phyloP scores from a whole-genome alignment of 2,329 filamentous ascomycete genomes.

The Fusarium beomiforme region DNA sequence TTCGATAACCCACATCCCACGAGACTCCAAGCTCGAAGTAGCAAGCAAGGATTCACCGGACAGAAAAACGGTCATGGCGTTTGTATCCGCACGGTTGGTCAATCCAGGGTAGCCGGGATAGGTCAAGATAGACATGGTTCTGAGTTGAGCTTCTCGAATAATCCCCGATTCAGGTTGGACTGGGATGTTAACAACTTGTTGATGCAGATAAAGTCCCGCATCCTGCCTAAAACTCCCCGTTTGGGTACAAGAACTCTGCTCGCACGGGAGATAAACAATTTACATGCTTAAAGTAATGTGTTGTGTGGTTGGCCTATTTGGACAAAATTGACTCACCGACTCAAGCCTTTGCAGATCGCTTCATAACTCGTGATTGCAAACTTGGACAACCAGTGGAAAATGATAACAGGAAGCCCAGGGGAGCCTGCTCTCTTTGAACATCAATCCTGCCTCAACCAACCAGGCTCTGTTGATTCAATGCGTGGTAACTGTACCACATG shows the following conservation, averaged over 20 bases:
- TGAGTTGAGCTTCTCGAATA: constrained; percentile 15
- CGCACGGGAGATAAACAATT: not conserved
- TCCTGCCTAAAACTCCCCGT: not conserved
- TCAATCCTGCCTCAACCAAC: not conserved
- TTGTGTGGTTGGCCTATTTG: not conserved
- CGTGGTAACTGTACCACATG: not conserved
- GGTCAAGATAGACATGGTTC: not conserved
- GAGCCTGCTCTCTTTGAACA: not conserved
- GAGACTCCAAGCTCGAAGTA: not conserved
- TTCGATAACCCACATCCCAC: constrained; percentile 32
- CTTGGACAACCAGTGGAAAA: not conserved
- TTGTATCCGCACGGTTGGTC: not conserved
- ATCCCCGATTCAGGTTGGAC: constrained; percentile 12
- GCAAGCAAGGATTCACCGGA: not conserved
- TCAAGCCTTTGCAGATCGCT: not conserved
- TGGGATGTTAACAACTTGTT: not conserved
- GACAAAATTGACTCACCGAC: not conserved
- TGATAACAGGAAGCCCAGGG: not conserved
- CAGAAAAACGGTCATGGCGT: constrained; percentile 15
- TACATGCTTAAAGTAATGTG: not conserved
- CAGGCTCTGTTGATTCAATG: not conserved
- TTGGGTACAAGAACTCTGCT: not conserved
- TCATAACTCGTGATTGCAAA: not conserved
- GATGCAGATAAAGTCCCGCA: constrained; percentile 14
- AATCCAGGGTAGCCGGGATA: not conserved